Percentiles rank a stretch among this genome's conserved stretches.
These are phyloP conservation scores for Diutina mesorugosa DNA, from an alignment of 1,139 yeast genomes.

Conservation along the genomic window DNA sequence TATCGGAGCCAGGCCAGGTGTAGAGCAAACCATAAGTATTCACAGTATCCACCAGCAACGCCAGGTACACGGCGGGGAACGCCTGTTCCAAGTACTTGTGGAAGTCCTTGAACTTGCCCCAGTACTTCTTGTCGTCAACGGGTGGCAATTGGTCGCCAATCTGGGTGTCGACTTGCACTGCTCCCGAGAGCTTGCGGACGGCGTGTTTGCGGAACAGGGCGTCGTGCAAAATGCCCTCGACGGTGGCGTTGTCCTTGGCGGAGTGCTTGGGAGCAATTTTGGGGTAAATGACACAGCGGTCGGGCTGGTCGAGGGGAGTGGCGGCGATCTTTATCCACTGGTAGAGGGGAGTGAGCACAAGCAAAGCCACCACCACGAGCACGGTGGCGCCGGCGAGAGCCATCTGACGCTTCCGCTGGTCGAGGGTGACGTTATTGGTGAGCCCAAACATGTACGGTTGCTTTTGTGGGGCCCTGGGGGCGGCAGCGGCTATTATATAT, in stretches of 20 bases:
- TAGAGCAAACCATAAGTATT: not conserved
- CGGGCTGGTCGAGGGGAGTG: not conserved
- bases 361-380: not conserved
- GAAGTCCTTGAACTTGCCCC: conserved; percentile 7
- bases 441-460: not conserved
- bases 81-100: conserved; percentile 7
- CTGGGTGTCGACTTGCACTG: not conserved
- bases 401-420: not conserved
- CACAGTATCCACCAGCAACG: conserved; percentile 5
- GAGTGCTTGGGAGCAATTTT: not conserved
- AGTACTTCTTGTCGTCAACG: conserved; percentile 35
- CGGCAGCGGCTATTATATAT: not conserved
- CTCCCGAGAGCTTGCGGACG: conserved; percentile 2
- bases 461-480: not conserved
- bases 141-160: not conserved
- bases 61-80: conserved; percentile 6
- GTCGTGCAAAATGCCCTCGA: not conserved
- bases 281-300: not conserved
- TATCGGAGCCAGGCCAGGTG: not conserved
- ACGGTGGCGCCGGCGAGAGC: not conserved
- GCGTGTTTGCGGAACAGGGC: not conserved
- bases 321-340: not conserved
- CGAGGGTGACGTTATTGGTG: not conserved
- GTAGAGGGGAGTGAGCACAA: not conserved
- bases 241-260: not conserved